These are phyloP conservation scores for Hortiboletus flavorubellus DNA, from an alignment of 768 basidiomycete species.

Conservation along the genomic window DNA sequence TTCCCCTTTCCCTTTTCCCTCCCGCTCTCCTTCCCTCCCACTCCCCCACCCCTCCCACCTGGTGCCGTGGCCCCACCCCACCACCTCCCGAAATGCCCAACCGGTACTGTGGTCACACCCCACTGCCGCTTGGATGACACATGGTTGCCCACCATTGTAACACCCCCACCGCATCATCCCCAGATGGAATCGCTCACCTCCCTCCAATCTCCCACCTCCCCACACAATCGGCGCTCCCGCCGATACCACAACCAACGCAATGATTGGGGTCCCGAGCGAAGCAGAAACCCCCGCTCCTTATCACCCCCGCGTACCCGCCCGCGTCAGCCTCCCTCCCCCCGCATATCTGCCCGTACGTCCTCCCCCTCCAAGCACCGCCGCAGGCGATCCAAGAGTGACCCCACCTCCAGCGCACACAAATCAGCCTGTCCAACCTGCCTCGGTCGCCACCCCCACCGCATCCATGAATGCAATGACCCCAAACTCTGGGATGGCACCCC, in stretches of 20 bases:
- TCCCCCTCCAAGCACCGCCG: background rate
- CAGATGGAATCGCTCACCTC: background rate
- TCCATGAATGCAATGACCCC: background rate
- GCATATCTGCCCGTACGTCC: background rate
- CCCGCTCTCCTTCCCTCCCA: too few species aligned
- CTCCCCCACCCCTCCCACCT: too few species aligned
- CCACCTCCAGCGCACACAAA: background rate
- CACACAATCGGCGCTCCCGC: background rate
- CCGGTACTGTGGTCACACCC: too few species aligned
- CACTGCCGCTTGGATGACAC: too few species aligned
- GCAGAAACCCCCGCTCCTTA: background rate
- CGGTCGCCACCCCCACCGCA: background rate
- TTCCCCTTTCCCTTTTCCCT: too few species aligned
- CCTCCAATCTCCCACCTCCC: background rate
- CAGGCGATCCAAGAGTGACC: background rate
- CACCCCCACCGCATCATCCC: too few species aligned
- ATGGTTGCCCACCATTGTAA: too few species aligned
- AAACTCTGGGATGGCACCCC: background rate
- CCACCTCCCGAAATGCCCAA: too few species aligned
- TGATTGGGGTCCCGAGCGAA: too few species aligned
- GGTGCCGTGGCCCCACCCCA: too few species aligned
- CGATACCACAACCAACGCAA: too few species aligned
- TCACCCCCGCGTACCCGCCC: background rate
- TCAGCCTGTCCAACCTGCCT: slow-evolving; percentile 1
- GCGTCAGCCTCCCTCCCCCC: background rate